phyloP scores from a whole-genome alignment of 257 asterid species.

The Buddleja alternifolia region DNA sequence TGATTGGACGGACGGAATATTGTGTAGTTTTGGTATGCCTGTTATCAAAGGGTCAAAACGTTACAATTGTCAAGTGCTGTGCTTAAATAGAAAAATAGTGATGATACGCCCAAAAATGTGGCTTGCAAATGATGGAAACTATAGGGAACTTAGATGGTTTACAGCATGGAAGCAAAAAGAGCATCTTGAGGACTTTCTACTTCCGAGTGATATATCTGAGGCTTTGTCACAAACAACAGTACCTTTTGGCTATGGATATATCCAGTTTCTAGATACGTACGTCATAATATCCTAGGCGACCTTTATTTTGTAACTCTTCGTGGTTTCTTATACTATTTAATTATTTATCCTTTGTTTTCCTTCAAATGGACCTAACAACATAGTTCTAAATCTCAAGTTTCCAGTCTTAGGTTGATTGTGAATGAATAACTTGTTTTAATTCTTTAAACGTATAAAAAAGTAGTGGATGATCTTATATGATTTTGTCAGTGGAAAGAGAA shows the following conservation, averaged over 20 bases:
- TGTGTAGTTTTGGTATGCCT: constrained; percentile 96
- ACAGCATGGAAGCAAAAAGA: constrained; percentile 89
- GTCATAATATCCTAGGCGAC: constrained; percentile 25
- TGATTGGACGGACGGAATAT: constrained; percentile 86
- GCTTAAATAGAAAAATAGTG: constrained; percentile 77
- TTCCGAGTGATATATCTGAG: constrained; percentile 74
- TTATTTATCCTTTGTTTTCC: no score
- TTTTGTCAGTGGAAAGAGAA: constrained; percentile 14
- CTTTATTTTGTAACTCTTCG: neutral
- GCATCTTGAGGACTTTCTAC: constrained; percentile 74
- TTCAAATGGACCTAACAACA: neutral
- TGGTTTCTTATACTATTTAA: neutral
- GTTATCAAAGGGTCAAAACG: constrained; percentile 84
- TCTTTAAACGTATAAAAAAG: neutral
- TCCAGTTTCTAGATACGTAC: constrained; percentile 86
- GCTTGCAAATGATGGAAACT: constrained; percentile 94
- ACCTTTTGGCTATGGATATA: constrained; percentile 89
- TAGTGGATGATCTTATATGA: neutral
- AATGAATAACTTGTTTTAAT: neutral
- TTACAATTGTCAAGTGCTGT: constrained; percentile 85
- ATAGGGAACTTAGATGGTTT: constrained; percentile 91
- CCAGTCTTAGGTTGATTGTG: no score
- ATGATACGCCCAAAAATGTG: constrained; percentile 96
- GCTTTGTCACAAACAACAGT: constrained; percentile 65
- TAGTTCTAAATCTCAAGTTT: neutral